phyloP scores from a whole-genome alignment of 768 basidiomycete genomes.

The Rossbeevera mucosa region DNA sequence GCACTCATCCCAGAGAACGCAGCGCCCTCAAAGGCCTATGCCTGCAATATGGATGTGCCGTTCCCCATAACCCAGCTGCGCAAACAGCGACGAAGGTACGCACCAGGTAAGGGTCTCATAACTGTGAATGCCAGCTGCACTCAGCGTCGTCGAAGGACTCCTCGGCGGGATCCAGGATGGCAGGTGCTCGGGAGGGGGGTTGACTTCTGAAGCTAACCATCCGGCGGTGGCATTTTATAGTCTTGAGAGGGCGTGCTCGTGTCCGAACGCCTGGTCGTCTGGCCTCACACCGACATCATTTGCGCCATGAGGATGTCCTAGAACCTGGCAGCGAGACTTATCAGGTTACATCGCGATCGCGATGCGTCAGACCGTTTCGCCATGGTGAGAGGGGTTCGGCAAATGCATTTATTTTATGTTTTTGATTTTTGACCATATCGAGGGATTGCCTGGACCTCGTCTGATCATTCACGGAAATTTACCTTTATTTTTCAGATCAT shows the following conservation, averaged over 20 bases:
- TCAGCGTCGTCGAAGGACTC: neutral
- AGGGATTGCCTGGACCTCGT: slow-evolving; percentile 18
- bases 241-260: slow-evolving; percentile 14
- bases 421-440: slow-evolving; percentile 27
- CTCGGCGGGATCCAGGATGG: slow-evolving; percentile 2
- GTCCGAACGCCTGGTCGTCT: slow-evolving; percentile 9
- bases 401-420: slow-evolving; percentile 20
- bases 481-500: slow-evolving; percentile 16
- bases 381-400: slow-evolving; percentile 26
- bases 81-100: slow-evolving; percentile 10
- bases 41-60: neutral
- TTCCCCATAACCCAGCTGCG: slow-evolving; percentile 18
- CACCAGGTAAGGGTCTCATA: slow-evolving; percentile 8
- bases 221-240: slow-evolving; percentile 23
- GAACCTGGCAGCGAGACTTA: slow-evolving; percentile 18
- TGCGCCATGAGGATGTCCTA: slow-evolving; percentile 22
- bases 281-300: slow-evolving; percentile 9
- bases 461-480: slow-evolving; percentile 24
- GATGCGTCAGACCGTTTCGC: slow-evolving; percentile 19
- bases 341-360: slow-evolving; percentile 24
- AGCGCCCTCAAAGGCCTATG: slow-evolving; percentile 6
- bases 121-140: neutral
- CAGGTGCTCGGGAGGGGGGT: slow-evolving; percentile 6
- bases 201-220: slow-evolving; percentile 14
- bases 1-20: slow-evolving; percentile 20